phyloP scores from a whole-genome alignment of 345 rosid genomes.

The Viola odorata region DNA sequence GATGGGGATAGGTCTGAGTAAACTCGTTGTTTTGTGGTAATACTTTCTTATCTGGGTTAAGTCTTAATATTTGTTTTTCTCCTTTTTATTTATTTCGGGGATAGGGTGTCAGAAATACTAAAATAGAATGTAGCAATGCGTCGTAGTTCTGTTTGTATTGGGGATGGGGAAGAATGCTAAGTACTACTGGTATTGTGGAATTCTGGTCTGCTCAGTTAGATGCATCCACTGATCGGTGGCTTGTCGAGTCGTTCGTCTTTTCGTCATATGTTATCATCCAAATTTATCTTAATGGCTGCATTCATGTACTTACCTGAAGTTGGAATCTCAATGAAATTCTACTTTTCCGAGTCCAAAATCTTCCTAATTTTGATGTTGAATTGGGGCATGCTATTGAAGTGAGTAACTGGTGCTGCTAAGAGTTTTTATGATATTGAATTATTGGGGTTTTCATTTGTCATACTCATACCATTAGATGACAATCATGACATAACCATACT shows the following conservation, averaged over 20 bases:
- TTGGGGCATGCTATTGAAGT: too few relatives aligned
- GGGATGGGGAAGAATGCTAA: constrained; percentile 11
- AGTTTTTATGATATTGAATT: too few relatives aligned
- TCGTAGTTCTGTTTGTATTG: constrained; percentile 8
- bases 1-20: constrained; percentile 1
- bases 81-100: constrained; percentile 18
- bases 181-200: constrained; percentile 9
- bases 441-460: too few relatives aligned
- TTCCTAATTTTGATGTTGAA: too few relatives aligned
- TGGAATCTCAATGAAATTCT: too few relatives aligned
- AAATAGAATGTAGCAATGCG: constrained; percentile 13
- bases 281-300: too few relatives aligned
- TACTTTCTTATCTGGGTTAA: background rate
- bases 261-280: too few relatives aligned
- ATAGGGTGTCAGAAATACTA: constrained; percentile 11
- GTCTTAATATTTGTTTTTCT: constrained; percentile 1
- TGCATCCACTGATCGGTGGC: constrained; percentile 38
- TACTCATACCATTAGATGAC: too few relatives aligned
- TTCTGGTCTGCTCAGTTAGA: constrained; percentile 14
- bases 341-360: too few relatives aligned
- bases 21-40: constrained; percentile 1
- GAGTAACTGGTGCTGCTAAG: too few relatives aligned
- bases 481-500: too few relatives aligned
- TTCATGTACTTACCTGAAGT: too few relatives aligned
- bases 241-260: constrained; percentile 22